These are phyloP conservation scores for Boletus sp. DNA, from an alignment of 768 basidiomycete genomes.

Conservation along the genomic window DNA sequence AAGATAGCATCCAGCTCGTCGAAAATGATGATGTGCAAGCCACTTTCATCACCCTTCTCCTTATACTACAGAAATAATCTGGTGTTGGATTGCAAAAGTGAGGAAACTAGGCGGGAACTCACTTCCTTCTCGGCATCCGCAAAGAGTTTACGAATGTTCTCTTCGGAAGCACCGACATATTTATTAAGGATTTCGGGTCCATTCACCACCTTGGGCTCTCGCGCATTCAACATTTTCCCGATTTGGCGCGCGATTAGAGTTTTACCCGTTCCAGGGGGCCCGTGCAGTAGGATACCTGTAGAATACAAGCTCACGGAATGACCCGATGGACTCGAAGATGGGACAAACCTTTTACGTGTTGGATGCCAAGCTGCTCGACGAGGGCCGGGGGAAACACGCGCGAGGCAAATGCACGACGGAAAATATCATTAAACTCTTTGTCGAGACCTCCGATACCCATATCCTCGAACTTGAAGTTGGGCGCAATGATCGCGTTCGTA, in stretches of 20 bases:
- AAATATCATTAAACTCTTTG: constrained; percentile 91
- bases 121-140: constrained; percentile 99
- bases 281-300: constrained; percentile 86
- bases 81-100: not conserved
- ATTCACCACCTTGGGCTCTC: constrained; percentile 97
- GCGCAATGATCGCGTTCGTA: constrained; percentile 91
- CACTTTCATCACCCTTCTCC: constrained; percentile 95
- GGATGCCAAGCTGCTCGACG: constrained; percentile 96
- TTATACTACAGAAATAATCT: constrained; percentile 65
- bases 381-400: constrained; percentile 97
- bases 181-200: constrained; percentile 98
- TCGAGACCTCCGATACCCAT: constrained; percentile 99
- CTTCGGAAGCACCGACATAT: constrained; percentile 95
- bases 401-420: constrained; percentile 96
- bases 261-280: constrained; percentile 98
- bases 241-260: constrained; percentile 98
- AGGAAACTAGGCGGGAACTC: not conserved
- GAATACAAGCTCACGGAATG: not conserved
- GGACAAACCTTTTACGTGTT: constrained; percentile 88
- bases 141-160: constrained; percentile 96
- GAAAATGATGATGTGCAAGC: constrained; percentile 98
- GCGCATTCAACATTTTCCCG: constrained; percentile 97
- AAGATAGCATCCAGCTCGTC: constrained; percentile 98
- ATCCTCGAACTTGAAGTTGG: constrained; percentile 99
- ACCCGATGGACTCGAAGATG: not conserved